Evolutionary conservation across 805 yeast genomes (phyloP).

Genomic region (Yueomyces sp.): DNA sequence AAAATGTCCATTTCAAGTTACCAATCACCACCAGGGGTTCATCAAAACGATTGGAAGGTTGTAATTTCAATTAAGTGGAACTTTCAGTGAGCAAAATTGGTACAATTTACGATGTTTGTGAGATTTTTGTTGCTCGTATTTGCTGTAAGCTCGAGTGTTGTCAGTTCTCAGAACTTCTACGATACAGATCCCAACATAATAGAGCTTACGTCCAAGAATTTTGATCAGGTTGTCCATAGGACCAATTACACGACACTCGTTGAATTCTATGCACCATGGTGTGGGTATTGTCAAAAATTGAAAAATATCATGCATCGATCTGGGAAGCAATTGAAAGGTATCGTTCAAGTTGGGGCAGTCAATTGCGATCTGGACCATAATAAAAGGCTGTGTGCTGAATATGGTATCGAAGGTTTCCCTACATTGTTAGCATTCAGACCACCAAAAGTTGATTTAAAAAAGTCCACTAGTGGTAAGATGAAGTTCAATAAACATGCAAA

Average conservation of each 20-base stretch:
- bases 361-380: slow-evolving; percentile 69
- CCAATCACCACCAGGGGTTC: too few relatives aligned
- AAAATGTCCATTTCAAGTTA: too few relatives aligned
- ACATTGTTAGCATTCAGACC: slow-evolving; percentile 75
- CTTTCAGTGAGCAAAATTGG: too few relatives aligned
- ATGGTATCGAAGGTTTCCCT: slow-evolving; percentile 69
- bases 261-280: slow-evolving; percentile 96
- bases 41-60: too few relatives aligned
- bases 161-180: slow-evolving; percentile 17
- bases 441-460: slow-evolving; percentile 37
- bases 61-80: too few relatives aligned
- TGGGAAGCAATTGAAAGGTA: slow-evolving; percentile 43
- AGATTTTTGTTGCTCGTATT: too few relatives aligned
- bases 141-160: too few relatives aligned
- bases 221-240: slow-evolving; percentile 49
- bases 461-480: slow-evolving; percentile 8
- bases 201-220: slow-evolving; percentile 44
- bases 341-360: slow-evolving; percentile 63
- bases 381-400: slow-evolving; percentile 52
- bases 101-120: too few relatives aligned
- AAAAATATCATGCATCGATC: slow-evolving; percentile 51
- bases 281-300: slow-evolving; percentile 80
- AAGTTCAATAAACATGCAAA: slow-evolving; percentile 29
- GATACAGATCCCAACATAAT: slow-evolving; percentile 28
- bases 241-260: slow-evolving; percentile 73